These are phyloP conservation scores for Globisporangium heterothallicum DNA, from an alignment of 352 stramenopile genomes.

Conservation along the genomic window DNA sequence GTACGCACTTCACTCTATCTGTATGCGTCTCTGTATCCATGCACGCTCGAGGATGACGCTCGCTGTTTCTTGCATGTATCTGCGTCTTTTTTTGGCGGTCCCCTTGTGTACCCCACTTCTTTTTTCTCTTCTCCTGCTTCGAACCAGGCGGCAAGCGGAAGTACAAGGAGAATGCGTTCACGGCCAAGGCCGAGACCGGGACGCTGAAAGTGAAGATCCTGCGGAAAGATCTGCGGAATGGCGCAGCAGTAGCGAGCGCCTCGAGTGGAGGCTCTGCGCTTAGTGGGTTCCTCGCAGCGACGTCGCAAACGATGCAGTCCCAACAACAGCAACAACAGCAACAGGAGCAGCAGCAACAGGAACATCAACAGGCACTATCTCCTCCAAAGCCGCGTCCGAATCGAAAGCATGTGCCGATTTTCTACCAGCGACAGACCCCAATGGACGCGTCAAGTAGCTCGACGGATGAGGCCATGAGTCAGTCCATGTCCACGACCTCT, in stretches of 20 bases:
- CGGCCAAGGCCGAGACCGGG: conserved; percentile 65
- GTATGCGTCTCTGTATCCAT: background rate
- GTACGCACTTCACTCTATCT: conserved; percentile 3
- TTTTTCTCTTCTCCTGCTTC: background rate
- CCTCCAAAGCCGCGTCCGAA: conserved; percentile 75
- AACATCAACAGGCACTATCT: conserved; percentile 21
- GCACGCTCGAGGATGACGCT: background rate
- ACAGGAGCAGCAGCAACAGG: conserved; percentile 1
- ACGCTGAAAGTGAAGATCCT: conserved; percentile 80
- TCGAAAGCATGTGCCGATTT: conserved; percentile 78
- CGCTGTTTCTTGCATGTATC: background rate
- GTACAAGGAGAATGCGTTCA: conserved; percentile 71
- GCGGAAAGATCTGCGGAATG: conserved; percentile 32
- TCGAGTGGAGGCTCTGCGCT: background rate
- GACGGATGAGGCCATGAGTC: conserved; percentile 28
- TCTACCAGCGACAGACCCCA: conserved; percentile 47
- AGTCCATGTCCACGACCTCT: conserved; percentile 34
- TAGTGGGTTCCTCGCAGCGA: conserved; percentile 6
- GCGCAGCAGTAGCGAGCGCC: background rate
- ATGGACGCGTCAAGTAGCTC: conserved; percentile 17
- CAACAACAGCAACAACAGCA: conserved; percentile 1
- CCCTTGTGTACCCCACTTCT: background rate
- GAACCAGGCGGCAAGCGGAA: conserved; percentile 54
- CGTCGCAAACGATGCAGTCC: background rate
- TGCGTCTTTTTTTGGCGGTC: background rate